Percentiles rank a stretch among this genome's conserved stretches.
phyloP scores from a whole-genome alignment of 129 eudicot species.

The sunflower (Helianthus annuus) region HanXRQr2.0-SUNRISE NC_035444.2:68314089-68314588 shows the following conservation, averaged over 20 bases:
- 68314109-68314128: background rate
- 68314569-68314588: constrained; percentile 23
- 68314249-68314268: constrained; percentile 1
- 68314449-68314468: constrained; percentile 14
- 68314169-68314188: background rate
- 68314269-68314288: constrained; percentile 4
- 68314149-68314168: background rate
- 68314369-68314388: constrained; percentile 50
- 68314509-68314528: background rate
- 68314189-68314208: background rate
- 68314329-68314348: background rate
- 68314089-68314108: background rate
- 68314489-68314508: background rate
- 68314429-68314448: constrained; percentile 5
- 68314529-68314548: background rate
- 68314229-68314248: background rate
- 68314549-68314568: constrained; percentile 15
- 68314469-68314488: background rate
- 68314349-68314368: constrained; percentile 69
- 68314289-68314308: background rate
- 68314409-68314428: constrained; percentile 28
- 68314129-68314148: background rate
- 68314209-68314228: constrained; percentile 6
- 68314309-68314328: background rate
- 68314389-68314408: constrained; percentile 86